These are phyloP conservation scores for Catunica adiposa DNA, from an alignment of 2,329 filamentous ascomycete species.

Conservation along the genomic window DNA sequence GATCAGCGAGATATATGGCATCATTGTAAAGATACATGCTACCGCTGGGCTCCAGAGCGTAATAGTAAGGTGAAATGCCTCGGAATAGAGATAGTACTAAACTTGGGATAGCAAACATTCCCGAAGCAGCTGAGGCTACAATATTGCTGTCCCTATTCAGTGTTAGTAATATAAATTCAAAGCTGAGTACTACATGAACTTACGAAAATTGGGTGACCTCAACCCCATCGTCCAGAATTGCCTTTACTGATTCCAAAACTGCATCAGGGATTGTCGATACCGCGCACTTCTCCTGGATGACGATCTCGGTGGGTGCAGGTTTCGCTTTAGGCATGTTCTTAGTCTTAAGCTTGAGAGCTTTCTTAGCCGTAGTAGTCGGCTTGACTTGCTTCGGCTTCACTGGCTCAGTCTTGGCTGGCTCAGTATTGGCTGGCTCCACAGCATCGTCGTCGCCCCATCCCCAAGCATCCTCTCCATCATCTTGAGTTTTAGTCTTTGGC, in stretches of 20 bases:
- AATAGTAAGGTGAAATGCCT: constrained; percentile 59
- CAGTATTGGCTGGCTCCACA: constrained; percentile 13
- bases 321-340: constrained; percentile 19
- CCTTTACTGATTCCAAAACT: constrained; percentile 49
- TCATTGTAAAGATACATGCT: constrained; percentile 59
- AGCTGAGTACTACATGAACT: constrained; percentile 16
- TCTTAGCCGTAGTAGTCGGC: neutral
- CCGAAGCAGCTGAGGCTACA: constrained; percentile 50
- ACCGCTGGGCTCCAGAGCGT: constrained; percentile 42
- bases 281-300: constrained; percentile 69
- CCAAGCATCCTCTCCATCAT: constrained; percentile 53
- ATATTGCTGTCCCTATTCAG: constrained; percentile 30
- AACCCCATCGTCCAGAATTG: constrained; percentile 43
- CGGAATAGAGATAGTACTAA: constrained; percentile 64
- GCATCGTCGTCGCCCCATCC: constrained; percentile 64
- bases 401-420: neutral
- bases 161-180: constrained; percentile 7
- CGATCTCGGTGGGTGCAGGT: constrained; percentile 43
- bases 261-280: constrained; percentile 76
- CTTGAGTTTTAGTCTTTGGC: neutral
- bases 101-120: constrained; percentile 55
- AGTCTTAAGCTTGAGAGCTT: constrained; percentile 8
- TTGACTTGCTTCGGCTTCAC: neutral
- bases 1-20: constrained; percentile 44
- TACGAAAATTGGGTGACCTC: constrained; percentile 38